Evolutionary conservation across 1,284 basidiomycete genomes (phyloP), one percentile per base, ranked within the genome.

Genomic region (Naganishia sp.): DNA sequence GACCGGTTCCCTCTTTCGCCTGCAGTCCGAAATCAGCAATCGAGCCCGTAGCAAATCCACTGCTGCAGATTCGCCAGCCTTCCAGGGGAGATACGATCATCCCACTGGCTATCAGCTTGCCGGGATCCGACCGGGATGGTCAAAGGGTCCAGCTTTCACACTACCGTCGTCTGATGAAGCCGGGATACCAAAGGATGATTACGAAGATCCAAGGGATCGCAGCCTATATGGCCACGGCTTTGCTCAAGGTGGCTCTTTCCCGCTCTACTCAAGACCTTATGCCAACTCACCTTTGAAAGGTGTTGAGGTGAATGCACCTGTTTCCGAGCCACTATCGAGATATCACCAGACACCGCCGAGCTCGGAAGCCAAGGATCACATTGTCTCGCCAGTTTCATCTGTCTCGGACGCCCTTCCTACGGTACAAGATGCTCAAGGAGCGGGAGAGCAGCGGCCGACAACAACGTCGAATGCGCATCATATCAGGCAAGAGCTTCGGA

Each of bases 401-500:
- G n/a, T 42, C 33, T 10, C 39, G 21, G 16, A 25, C 6, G 25
- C 59, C 9, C n/a, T 45, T 28, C 31, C 43, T n/a, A 21, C 1
- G 5, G 16, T 36, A 33, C 53, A 42, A 25, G 39, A 31, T 36
- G 42, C 6, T 39, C 36, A 39, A 36, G 7, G 28, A 15, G 45
- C 43, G 54, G 43, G 43, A 36, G 15, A 18, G 11, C 33, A 54
- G 10, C 23, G 15, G 33, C 52, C 42, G 10, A 23, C 23, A 45
- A 18, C 45, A n/a, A 50, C 52, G 7, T 55, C 59, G 5, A 67
- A 63, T 21, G 36, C 59, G 39, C 55, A 63, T 18, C 43, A 42
- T 64, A 85, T 92, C 68, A 78, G 82, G 18, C 85, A 89, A 49
- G 90, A 90, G 25, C 76, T 90, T 31, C 79, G 81, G 52, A 84